phyloP scores from a whole-genome alignment of 352 stramenopile species.

The Phytophthora hybrid region DNA sequence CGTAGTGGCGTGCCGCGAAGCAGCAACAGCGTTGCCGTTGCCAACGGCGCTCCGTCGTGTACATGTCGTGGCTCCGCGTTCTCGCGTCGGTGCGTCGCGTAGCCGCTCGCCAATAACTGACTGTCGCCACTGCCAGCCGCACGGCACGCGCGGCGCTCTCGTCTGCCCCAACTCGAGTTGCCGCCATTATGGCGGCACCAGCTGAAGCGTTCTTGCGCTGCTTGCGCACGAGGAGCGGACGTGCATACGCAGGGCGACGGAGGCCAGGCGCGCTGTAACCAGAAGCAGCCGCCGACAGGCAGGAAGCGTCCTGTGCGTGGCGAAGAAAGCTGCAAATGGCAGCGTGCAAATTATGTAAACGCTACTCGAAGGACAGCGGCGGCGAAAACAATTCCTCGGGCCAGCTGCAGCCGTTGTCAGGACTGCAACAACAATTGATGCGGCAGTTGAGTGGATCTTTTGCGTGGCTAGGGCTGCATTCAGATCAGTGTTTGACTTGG shows the following conservation, averaged over 20 bases:
- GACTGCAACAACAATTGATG: conserved; percentile 19
- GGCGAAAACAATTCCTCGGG: too few species aligned
- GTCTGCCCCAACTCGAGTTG: neutral
- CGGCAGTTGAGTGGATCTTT: conserved; percentile 27
- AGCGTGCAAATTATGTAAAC: neutral
- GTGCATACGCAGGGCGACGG: conserved; percentile 25
- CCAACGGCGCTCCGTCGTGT: neutral
- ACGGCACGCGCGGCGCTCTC: conserved; percentile 8
- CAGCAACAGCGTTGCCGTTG: neutral
- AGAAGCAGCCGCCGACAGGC: conserved; percentile 7
- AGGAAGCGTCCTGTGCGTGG: too few species aligned
- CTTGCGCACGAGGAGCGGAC: conserved; percentile 16
- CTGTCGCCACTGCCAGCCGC: conserved; percentile 17
- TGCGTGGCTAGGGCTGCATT: conserved; percentile 3
- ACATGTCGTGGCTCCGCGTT: neutral
- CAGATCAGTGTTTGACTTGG: conserved; percentile 30
- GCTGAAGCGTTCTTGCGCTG: neutral
- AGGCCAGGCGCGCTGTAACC: conserved; percentile 9
- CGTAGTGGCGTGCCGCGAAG: neutral
- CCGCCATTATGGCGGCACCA: neutral
- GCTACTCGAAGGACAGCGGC: neutral
- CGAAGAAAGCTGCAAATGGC: too few species aligned
- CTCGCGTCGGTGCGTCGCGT: neutral
- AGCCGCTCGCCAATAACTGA: conserved; percentile 2
- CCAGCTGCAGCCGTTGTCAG: neutral